These are phyloP conservation scores for Diaporthe citri DNA, from an alignment of 2,329 filamentous ascomycete genomes.

Conservation along the genomic window DNA sequence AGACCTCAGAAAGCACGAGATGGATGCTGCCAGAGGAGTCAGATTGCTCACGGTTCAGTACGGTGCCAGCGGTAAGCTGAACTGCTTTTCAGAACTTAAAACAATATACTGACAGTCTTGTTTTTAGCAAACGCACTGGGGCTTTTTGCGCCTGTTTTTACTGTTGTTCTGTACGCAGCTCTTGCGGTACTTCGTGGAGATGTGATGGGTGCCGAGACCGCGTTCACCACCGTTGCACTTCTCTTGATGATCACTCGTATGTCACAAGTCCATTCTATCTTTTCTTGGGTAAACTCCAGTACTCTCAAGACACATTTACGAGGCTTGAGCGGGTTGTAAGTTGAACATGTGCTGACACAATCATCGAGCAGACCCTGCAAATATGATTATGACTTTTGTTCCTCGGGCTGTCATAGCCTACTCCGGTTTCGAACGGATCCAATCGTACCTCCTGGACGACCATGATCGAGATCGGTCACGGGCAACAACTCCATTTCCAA, in stretches of 20 bases:
- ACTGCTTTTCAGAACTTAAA: background rate
- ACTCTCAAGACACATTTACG: background rate
- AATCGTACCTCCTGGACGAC: constrained; percentile 47
- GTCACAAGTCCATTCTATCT: background rate
- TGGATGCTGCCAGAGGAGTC: constrained; percentile 49
- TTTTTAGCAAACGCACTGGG: constrained; percentile 55
- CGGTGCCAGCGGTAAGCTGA: constrained; percentile 54
- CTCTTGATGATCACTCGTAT: constrained; percentile 52
- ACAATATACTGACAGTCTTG: constrained; percentile 19
- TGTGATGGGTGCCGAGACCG: constrained; percentile 51
- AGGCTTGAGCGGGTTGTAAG: background rate
- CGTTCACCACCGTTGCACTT: constrained; percentile 56
- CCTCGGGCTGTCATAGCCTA: constrained; percentile 50
- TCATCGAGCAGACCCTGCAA: constrained; percentile 50
- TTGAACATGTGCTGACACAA: background rate
- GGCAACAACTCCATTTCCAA: background rate
- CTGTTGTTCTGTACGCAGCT: constrained; percentile 52
- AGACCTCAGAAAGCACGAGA: constrained; percentile 49
- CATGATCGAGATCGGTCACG: background rate
- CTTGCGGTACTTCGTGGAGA: constrained; percentile 43
- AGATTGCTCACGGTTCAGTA: constrained; percentile 57
- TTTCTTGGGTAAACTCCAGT: background rate
- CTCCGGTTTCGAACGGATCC: constrained; percentile 54
- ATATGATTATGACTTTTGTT: constrained; percentile 58
- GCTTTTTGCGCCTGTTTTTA: constrained; percentile 56